A percentile compares a stretch with the other conserved stretches of the same genome.
These are phyloP conservation scores for Colletotrichum neosansevieriae DNA, from an alignment of 2,329 filamentous ascomycete genomes.

Conservation along the genomic window DNA sequence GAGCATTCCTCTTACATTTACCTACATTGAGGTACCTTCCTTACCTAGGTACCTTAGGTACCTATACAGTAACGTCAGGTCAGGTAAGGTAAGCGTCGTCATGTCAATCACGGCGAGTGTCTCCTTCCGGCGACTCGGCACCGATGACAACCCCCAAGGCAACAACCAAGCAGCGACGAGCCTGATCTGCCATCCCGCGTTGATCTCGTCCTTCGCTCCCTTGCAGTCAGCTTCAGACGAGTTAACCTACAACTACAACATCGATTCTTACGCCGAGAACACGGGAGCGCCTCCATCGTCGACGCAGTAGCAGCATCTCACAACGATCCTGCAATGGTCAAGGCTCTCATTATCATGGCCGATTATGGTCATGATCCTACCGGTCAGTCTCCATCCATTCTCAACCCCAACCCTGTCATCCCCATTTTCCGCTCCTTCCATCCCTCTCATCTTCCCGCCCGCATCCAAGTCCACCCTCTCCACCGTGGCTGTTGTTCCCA, in stretches of 20 bases:
- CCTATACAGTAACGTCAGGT: too few relatives aligned
- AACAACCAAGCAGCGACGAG: background rate
- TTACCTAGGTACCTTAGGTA: background rate
- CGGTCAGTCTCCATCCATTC: constrained; percentile 48
- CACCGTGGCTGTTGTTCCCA: background rate
- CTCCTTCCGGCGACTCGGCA: constrained; percentile 47
- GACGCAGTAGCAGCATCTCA: background rate
- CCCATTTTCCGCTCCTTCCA: background rate
- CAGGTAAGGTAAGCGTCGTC: too few relatives aligned
- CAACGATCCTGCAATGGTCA: constrained; percentile 44
- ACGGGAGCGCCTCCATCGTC: background rate
- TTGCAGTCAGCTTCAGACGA: background rate
- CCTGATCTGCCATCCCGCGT: constrained; percentile 22
- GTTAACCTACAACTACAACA: too few relatives aligned
- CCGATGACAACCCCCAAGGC: constrained; percentile 45
- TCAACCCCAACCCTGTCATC: background rate
- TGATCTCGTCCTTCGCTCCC: constrained; percentile 12
- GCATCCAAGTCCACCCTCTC: constrained; percentile 3
- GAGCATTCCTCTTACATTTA: too few relatives aligned
- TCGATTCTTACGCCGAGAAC: background rate
- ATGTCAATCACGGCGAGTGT: constrained; percentile 20
- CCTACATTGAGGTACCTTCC: too few relatives aligned
- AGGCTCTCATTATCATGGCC: constrained; percentile 63
- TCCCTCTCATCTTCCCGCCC: background rate
- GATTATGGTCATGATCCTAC: constrained; percentile 69